Base-by-base conservation (phyloP, 2,329 filamentous ascomycete species). In the Arthrobotrys musiformis region DNA sequence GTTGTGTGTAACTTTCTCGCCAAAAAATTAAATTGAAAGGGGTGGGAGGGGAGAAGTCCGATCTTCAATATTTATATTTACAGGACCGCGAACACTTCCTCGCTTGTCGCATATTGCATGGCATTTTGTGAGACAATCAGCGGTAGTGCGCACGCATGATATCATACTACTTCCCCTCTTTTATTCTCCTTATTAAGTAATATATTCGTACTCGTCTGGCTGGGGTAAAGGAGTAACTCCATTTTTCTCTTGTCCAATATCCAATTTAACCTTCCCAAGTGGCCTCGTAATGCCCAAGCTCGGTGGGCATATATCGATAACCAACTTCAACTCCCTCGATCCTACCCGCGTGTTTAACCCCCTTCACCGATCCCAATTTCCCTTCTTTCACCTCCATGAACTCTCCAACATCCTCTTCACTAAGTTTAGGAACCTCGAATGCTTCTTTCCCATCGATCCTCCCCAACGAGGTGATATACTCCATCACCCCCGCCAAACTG, bases 401-500 rank as follows among this genome's bases (percentile, higher is more conserved):
- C n/a, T 6, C 52, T n/a, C 28, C 44, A 1, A 58, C 3, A 6
- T 61, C 33, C 15, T 66, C 24, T 11, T 52, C 50, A 26, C 40
- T 44, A 40, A 42, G 40, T 2, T 22, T 19, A 13, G 22, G 56
- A 24, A 44, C 26, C 19, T 44, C 35, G 33, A 75, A 64, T 64
- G 40, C 42, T 70, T 72, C 52, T 58, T 64, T 22, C 56, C 62
- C 64, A 64, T 67, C 15, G 37, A 72, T 52, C 60, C 77, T 62
- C 70, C 79, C 64, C 13, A 90, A 79, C 30, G 86, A 87, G 28
- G 86, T 83, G 40, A 89, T 80, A 80, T 89, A 89, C 79, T 86
- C 88, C 86, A 86, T 87, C 1, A 85, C 84, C 0, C 86, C 87
- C 0, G 87, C 88, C 1, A 90, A 83, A 6, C 86, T 88, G 0